phyloP scores from a whole-genome alignment of 2,329 filamentous ascomycete species.

The Metarhizium anisopliae region DNA sequence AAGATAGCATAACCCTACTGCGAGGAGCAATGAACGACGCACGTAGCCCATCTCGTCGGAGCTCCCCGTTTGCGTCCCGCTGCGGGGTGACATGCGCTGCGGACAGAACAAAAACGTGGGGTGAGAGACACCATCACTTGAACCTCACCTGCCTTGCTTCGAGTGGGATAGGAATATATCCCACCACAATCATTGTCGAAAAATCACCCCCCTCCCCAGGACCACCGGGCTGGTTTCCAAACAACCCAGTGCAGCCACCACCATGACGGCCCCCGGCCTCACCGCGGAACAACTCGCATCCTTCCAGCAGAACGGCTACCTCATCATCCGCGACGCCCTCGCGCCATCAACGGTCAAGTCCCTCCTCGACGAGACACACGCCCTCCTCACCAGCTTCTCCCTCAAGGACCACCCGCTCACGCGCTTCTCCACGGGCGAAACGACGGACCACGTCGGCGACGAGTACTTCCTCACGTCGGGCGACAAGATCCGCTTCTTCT shows the following conservation, averaged over 20 bases:
- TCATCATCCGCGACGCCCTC: conserved; percentile 75
- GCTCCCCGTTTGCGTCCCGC: no score
- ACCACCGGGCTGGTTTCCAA: not conserved
- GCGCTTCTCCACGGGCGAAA: conserved; percentile 79
- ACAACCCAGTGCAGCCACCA: not conserved
- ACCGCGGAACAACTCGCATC: conserved; percentile 59
- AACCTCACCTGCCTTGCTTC: no score
- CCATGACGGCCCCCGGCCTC: conserved; percentile 40
- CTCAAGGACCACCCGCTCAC: conserved; percentile 87
- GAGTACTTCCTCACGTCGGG: conserved; percentile 86
- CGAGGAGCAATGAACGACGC: no score
- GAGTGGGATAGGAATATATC: no score
- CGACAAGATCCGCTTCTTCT: conserved; percentile 93
- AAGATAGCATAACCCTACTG: no score
- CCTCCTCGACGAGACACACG: conserved; percentile 66
- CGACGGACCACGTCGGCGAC: conserved; percentile 74
- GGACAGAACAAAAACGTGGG: no score
- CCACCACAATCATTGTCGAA: no score
- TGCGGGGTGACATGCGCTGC: no score
- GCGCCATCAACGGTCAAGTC: conserved; percentile 52
- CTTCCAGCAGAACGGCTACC: conserved; percentile 81
- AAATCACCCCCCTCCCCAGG: no score
- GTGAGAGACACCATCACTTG: no score
- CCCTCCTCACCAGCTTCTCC: conserved; percentile 65
- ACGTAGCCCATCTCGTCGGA: no score